phyloP scores from a whole-genome alignment of 768 basidiomycete genomes.

The Lenzites betulinus region DNA sequence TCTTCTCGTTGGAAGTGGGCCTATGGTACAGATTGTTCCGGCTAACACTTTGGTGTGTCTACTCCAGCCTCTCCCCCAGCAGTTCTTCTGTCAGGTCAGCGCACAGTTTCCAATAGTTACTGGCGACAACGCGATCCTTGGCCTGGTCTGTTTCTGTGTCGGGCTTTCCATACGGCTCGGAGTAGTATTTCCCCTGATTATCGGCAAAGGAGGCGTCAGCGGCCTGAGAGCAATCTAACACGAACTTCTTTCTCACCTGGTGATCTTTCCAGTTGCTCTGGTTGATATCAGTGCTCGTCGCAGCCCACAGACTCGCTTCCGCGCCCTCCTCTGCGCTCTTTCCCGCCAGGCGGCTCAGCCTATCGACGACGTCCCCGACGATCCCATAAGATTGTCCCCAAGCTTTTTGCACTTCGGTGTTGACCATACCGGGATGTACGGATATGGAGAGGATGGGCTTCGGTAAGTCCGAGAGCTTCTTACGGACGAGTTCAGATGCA shows the following conservation, averaged over 20 bases:
- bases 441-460: conserved; percentile 30
- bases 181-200: conserved; percentile 31
- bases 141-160: conserved; percentile 28
- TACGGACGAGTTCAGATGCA: conserved; percentile 26
- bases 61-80: conserved; percentile 28
- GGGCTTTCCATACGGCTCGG: conserved; percentile 30
- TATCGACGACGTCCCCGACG: conserved; percentile 27
- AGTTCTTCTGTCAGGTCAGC: conserved; percentile 26
- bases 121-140: conserved; percentile 21
- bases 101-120: conserved; percentile 30
- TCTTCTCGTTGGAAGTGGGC: too few relatives aligned
- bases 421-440: conserved; percentile 34
- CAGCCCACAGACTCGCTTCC: conserved; percentile 34
- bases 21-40: background rate
- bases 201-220: background rate
- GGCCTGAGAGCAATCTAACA: background rate
- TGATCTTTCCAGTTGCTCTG: conserved; percentile 31
- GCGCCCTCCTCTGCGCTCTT: conserved; percentile 35
- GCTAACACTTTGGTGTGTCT: too few relatives aligned
- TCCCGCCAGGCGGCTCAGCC: conserved; percentile 19
- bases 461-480: conserved; percentile 19
- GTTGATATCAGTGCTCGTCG: conserved; percentile 30
- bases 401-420: conserved; percentile 31
- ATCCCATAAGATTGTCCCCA: conserved; percentile 31
- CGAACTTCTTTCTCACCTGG: conserved; percentile 22